These are phyloP conservation scores for Actinidia arguta DNA, from an alignment of 179 eudicot species.

Conservation along the genomic window DNA sequence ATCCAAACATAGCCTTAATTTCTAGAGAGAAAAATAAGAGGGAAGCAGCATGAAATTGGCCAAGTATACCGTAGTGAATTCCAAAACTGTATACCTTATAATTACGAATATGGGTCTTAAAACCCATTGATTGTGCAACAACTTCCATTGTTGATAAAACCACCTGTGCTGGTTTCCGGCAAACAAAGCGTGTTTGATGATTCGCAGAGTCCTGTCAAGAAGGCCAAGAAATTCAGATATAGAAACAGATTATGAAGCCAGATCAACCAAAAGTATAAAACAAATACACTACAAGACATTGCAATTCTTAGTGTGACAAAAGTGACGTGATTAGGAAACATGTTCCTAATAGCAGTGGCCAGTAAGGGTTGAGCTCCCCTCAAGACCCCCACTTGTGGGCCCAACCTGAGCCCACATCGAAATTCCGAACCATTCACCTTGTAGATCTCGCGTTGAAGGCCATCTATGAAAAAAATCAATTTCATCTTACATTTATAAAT, in stretches of 20 bases:
- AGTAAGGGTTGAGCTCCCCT: no score
- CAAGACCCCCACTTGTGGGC: no score
- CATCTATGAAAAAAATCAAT: no score
- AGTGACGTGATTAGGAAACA: constrained; percentile 1
- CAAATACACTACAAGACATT: neutral
- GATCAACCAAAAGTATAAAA: neutral
- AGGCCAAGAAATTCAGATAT: constrained; percentile 12
- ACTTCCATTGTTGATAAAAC: constrained; percentile 92
- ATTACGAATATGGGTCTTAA: constrained; percentile 91
- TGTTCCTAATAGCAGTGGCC: neutral
- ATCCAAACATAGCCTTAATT: neutral
- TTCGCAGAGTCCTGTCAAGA: constrained; percentile 71
- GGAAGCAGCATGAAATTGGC: neutral
- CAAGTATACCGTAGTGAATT: neutral
- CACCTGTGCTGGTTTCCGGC: constrained; percentile 86
- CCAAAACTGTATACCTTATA: constrained; percentile 58
- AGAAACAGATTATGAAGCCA: neutral
- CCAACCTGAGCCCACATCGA: no score
- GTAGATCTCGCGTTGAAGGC: no score
- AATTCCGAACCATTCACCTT: no score
- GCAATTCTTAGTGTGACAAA: neutral
- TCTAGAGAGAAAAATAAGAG: constrained; percentile 1
- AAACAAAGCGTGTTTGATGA: constrained; percentile 89
- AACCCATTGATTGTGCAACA: constrained; percentile 98
- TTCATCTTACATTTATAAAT: no score